Evolutionary conservation across 345 rosid species (phyloP).

Genomic region (Euclidium syriacum): DNA sequence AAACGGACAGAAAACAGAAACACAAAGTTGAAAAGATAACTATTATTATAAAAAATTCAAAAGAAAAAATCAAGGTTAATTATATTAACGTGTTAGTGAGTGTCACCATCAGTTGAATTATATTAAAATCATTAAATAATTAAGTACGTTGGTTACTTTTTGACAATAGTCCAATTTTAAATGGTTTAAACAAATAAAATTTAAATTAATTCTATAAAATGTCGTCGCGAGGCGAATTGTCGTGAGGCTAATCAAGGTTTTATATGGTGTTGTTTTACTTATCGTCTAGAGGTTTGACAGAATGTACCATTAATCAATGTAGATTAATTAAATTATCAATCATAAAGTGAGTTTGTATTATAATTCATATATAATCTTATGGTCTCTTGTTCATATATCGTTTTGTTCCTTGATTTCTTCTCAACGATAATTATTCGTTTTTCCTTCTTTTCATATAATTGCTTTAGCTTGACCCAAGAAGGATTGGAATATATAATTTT

Average conservation of each 20-base stretch:
- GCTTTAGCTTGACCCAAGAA: constrained; percentile 15
- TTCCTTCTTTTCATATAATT: constrained; percentile 11
- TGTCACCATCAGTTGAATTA: constrained; percentile 42
- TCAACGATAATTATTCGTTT: constrained; percentile 34
- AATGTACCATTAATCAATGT: constrained; percentile 25
- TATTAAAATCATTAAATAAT: constrained; percentile 3
- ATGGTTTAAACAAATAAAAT: constrained; percentile 27
- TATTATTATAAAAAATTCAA: constrained; percentile 13
- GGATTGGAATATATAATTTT: background rate
- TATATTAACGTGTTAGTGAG: constrained; percentile 45
- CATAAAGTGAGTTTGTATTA: constrained; percentile 1
- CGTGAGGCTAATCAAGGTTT: constrained; percentile 45
- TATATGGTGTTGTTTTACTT: constrained; percentile 31
- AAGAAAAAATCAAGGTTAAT: constrained; percentile 17
- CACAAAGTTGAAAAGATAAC: constrained; percentile 27
- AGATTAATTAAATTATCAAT: constrained; percentile 15
- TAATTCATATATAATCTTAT: constrained; percentile 7
- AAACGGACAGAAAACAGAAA: constrained; percentile 29
- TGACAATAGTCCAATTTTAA: constrained; percentile 25
- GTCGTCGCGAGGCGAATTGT: constrained; percentile 51
- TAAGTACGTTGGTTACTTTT: constrained; percentile 30
- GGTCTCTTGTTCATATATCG: constrained; percentile 26
- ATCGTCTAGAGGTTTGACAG: constrained; percentile 34
- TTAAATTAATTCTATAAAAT: constrained; percentile 18
- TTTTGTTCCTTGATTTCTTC: constrained; percentile 36